Evolutionary conservation across 768 basidiomycete species (phyloP), one percentile per base, ranked within the genome.

Genomic region (Lepiota brunneoincarnata): DNA sequence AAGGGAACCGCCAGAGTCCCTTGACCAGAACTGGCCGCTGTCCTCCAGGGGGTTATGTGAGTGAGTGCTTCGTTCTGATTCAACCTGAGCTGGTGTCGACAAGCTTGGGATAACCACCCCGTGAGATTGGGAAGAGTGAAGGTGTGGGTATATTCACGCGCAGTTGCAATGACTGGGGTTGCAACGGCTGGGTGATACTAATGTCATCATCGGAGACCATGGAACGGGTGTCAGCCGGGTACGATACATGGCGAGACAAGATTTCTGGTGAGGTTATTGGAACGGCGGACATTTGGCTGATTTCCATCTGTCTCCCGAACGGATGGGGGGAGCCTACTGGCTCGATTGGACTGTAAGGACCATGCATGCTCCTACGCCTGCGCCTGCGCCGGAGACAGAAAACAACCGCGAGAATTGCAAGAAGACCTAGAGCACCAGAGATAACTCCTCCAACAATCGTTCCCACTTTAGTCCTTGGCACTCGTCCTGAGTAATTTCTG

Each of bases 401-500:
- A 11, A 45, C 18, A 17, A 44, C 43, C 24, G 28, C 35, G n/a
- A 53, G 23, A 24, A 53, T 36, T 3, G 31, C 14, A n/a, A 37
- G 21, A 14, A 53, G 24, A 7, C 51, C 51, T 11, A 46, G 12
- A 31, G 46, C 15, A 26, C 51, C 42, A 18, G 43, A 23, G n/a
- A 53, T 38, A 11, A 53, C 43, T 18, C 51, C 43, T 17, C 51
- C 51, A n/a, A 39, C 43, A 18, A 53, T 44, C 26, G 43, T 26
- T 38, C n/a, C 7, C 9, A 24, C 26, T 6, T 36, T 53, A 45
- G n/a, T 26, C 28, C 11, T 37, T 53, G 9, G 51, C 10, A 7
- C 11, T 23, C 11, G 24, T n/a, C 6, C 43, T 45, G 23, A 9
- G 9, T 4, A 24, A 9, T 31, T 9, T 2, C 17, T 17, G 21